A percentile compares a stretch with the other conserved stretches of the same genome.
phyloP scores from a whole-genome alignment of 129 eudicot species.

The Flaveria linearis region DNA sequence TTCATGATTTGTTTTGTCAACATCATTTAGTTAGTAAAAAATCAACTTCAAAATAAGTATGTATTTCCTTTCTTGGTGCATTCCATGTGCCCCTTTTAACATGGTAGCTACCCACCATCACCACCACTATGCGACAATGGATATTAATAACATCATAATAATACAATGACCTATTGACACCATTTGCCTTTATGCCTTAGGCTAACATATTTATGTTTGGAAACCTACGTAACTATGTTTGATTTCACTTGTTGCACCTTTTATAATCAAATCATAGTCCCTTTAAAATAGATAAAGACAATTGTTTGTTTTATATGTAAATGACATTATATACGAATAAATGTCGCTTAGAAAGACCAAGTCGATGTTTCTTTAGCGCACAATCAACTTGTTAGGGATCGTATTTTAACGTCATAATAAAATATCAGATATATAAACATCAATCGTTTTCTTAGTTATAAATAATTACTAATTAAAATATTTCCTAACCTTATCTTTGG shows the following conservation, averaged over 20 bases:
- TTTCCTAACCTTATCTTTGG: slow-evolving; percentile 26
- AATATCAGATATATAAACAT: not conserved
- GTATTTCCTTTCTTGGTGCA: slow-evolving; percentile 36
- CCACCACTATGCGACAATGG: slow-evolving; percentile 13
- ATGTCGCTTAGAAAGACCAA: not conserved
- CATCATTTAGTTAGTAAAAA: slow-evolving; percentile 15
- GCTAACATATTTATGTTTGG: not conserved
- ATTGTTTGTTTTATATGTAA: not conserved
- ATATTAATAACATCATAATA: slow-evolving; percentile 8
- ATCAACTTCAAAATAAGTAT: slow-evolving; percentile 23
- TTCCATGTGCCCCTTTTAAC: slow-evolving; percentile 33
- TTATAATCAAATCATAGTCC: not conserved
- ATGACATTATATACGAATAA: not conserved
- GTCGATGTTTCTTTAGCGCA: not conserved
- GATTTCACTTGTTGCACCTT: not conserved
- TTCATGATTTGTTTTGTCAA: slow-evolving; percentile 23
- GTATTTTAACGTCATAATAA: not conserved
- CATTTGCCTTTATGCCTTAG: not conserved
- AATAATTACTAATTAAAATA: not conserved
- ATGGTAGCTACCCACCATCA: slow-evolving; percentile 19
- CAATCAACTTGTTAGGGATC: not conserved
- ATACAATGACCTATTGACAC: not conserved
- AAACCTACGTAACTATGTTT: not conserved
- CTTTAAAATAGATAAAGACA: not conserved
- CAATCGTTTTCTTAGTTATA: not conserved